Base-by-base conservation (phyloP, 805 yeast genomes). In the Huiozyma sinensis region DNA sequence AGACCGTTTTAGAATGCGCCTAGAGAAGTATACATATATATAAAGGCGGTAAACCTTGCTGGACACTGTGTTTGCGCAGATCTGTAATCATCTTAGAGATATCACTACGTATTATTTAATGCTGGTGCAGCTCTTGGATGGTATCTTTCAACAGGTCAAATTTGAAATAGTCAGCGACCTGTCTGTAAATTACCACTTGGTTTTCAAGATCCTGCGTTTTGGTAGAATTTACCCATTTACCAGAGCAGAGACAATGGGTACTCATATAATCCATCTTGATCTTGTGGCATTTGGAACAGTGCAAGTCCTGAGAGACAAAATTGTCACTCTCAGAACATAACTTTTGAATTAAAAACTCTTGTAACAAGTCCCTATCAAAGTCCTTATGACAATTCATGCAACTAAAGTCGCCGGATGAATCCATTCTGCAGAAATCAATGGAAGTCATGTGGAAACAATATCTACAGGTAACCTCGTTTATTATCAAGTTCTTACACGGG, bases 181-280 rank as follows among this genome's bases (percentile, higher is more conserved):
- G 78, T 24, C 65, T 65, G 58, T 73, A 85, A 0, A 77, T 70
- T 6, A 57, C 60, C 3, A 80, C 54, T 42, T 69, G 68, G 41
- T 65, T 64, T 12, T 67, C 61, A 6, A 87, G 56, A 0, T 69
- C 73, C 5, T 57, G 63, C 40, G 67, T 65, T 5, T 68, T 57
- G 17, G 79, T 59, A 0, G 84, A 77, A 40, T 76, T 80, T 4
- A 62, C 67, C 95, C 95, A 88, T 11, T 64, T 59, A 7, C 99
- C 99, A 0, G 98, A 90, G 60, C 98, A 92, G 17, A 75, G 64
- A 63, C 98, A 94, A 59, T 78, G 78, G 30, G 69, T 69, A 31
- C 87, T 73, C 74, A 92, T 70, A 49, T 81, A 80, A 52, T 76
- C 81, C 33, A 75, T 77, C 53, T 77, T 77, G 45, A 86, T 68